Percentiles rank a stretch among this genome's conserved stretches.
Evolutionary conservation across 2,329 filamentous ascomycete genomes (phyloP).

Genomic region (Aureobasidium mangrovei): DNA sequence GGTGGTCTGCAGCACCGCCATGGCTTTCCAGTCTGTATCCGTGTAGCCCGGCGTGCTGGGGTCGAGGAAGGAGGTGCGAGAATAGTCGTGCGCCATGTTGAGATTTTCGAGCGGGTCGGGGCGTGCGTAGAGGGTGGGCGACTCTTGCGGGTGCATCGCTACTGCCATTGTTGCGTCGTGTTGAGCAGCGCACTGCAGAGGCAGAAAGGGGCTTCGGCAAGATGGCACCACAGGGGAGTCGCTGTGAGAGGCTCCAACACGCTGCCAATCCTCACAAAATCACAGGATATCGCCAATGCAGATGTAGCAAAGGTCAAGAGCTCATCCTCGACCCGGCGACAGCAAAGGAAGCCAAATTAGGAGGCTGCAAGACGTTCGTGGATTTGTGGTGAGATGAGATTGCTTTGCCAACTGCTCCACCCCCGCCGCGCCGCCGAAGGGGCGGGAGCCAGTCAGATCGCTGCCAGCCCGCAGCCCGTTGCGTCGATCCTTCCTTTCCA

Average conservation of each 20-base stretch:
- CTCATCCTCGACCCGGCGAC: background rate
- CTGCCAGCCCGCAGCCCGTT: background rate
- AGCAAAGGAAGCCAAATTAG: background rate
- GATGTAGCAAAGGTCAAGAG: background rate
- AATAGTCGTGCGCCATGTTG: background rate
- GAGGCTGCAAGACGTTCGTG: background rate
- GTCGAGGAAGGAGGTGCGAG: slow-evolving; percentile 7
- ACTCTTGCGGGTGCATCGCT: background rate
- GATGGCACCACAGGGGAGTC: background rate
- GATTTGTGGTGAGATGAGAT: slow-evolving; percentile 5
- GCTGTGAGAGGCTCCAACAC: too few species aligned
- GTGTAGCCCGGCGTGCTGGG: slow-evolving; percentile 12
- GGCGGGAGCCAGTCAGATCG: background rate
- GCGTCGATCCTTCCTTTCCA: background rate
- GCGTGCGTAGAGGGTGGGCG: background rate
- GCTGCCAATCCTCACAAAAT: too few species aligned
- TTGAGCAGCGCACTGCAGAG: background rate
- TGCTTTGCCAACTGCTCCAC: slow-evolving; percentile 7
- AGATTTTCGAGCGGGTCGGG: slow-evolving; percentile 5
- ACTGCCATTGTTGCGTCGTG: background rate
- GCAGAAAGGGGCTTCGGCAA: slow-evolving; percentile 2
- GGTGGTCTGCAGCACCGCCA: background rate
- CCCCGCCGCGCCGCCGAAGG: background rate
- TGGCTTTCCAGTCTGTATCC: slow-evolving; percentile 12
- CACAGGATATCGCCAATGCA: background rate